These are phyloP conservation scores for Fusarium abutilonis DNA, from an alignment of 2,329 filamentous ascomycete species.

Conservation along the genomic window DNA sequence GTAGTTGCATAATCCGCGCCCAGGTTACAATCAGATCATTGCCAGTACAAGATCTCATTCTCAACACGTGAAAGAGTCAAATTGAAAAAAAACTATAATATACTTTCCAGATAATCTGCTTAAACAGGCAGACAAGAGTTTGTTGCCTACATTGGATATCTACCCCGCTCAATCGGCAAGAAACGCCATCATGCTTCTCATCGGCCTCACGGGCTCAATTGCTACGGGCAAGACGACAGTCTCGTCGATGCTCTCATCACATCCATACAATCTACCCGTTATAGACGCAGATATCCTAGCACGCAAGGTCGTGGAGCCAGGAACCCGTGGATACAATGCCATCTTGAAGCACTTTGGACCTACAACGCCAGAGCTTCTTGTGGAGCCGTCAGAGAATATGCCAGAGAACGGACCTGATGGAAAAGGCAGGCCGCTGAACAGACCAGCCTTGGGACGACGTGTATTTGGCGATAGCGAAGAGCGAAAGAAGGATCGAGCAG, in stretches of 20 bases:
- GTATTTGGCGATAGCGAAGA: conserved; percentile 86
- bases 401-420: conserved; percentile 65
- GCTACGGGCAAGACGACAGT: conserved; percentile 98
- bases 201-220: conserved; percentile 96
- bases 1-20: neutral
- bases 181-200: conserved; percentile 77
- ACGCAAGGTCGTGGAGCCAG: conserved; percentile 92
- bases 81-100: neutral
- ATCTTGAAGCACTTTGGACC: conserved; percentile 85
- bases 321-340: conserved; percentile 81
- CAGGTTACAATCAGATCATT: neutral
- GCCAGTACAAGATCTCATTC: neutral
- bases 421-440: conserved; percentile 80
- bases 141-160: neutral
- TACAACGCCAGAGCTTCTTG: conserved; percentile 85
- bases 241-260: conserved; percentile 79
- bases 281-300: conserved; percentile 95
- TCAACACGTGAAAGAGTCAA: neutral
- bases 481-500: conserved; percentile 73
- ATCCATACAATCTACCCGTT: conserved; percentile 87
- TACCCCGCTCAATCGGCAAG: neutral
- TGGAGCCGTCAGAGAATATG: conserved; percentile 64
- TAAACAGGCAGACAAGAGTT: neutral
- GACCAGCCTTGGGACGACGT: conserved; percentile 82
- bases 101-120: neutral